Percentiles rank a stretch among this genome's conserved stretches.
These are phyloP conservation scores for Fraxinus paxiana DNA, from an alignment of 305 asterid species.

Conservation along the genomic window DNA sequence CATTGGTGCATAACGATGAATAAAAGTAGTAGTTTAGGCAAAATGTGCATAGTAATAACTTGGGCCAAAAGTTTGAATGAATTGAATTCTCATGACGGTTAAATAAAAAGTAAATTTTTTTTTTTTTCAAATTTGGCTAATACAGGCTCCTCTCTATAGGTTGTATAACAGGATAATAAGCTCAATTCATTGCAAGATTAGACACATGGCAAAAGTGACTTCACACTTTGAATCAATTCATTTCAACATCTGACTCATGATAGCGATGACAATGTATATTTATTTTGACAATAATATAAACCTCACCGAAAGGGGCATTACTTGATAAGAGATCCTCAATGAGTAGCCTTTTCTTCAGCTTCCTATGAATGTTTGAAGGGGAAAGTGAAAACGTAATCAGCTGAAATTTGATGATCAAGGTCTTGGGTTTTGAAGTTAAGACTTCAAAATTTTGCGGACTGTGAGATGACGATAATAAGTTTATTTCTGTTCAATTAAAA, in stretches of 20 bases:
- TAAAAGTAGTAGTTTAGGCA: background rate
- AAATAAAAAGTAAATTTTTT: background rate
- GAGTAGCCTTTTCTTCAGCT: background rate
- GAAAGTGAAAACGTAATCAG: background rate
- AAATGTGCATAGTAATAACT: background rate
- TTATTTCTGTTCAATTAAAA: background rate
- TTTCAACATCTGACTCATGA: background rate
- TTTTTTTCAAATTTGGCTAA: background rate
- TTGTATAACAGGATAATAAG: background rate
- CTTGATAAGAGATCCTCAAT: background rate
- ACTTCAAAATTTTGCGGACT: background rate
- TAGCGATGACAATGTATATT: background rate
- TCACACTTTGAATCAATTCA: background rate
- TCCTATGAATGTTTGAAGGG: constrained; percentile 1
- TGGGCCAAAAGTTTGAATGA: background rate
- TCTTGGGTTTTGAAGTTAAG: background rate
- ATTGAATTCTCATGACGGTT: background rate
- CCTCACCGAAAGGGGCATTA: background rate
- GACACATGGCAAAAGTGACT: background rate
- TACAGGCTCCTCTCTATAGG: background rate
- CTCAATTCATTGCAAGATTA: background rate
- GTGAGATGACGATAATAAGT: background rate
- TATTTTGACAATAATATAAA: background rate
- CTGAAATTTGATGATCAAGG: background rate
- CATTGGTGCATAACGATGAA: background rate